Conservation (phyloP, 768 basidiomycete genomes). For the Pisolithus microcarpus region DNA sequence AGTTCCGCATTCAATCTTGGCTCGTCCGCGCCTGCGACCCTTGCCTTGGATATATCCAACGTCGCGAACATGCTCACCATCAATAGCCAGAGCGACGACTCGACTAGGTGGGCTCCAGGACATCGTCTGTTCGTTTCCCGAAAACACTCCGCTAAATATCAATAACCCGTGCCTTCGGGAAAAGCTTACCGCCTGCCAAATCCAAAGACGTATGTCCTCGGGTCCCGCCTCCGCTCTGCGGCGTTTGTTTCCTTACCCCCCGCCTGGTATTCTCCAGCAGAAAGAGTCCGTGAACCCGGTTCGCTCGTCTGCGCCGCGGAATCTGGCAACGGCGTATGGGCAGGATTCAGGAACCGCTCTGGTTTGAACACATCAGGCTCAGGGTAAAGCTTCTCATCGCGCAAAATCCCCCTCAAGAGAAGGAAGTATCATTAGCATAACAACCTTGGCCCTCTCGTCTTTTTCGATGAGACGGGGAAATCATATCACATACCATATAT, state of each 20-base stretch:
- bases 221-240: constrained; percentile 32
- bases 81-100: constrained; percentile 55
- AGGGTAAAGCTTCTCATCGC: constrained; percentile 43
- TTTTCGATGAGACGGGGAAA: not conserved
- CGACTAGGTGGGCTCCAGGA: constrained; percentile 57
- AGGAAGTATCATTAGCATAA: not conserved
- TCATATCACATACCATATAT: constrained; percentile 44
- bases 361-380: constrained; percentile 47
- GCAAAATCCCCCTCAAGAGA: constrained; percentile 35
- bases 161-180: not conserved
- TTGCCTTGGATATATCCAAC: constrained; percentile 45
- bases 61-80: constrained; percentile 51
- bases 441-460: too few relatives aligned
- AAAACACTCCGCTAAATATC: not conserved
- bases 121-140: constrained; percentile 38
- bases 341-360: constrained; percentile 39
- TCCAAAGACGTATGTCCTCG: constrained; percentile 40
- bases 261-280: not conserved
- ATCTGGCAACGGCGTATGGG: constrained; percentile 7
- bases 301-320: constrained; percentile 2
- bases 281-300: not conserved
- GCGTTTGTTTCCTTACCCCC: constrained; percentile 10
- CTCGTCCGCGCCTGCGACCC: constrained; percentile 30
- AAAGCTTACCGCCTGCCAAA: constrained; percentile 36
- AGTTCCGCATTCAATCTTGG: constrained; percentile 24